Base-by-base conservation (phyloP, 2,329 filamentous ascomycete genomes). In the Incumbomyces lentus region DNA sequence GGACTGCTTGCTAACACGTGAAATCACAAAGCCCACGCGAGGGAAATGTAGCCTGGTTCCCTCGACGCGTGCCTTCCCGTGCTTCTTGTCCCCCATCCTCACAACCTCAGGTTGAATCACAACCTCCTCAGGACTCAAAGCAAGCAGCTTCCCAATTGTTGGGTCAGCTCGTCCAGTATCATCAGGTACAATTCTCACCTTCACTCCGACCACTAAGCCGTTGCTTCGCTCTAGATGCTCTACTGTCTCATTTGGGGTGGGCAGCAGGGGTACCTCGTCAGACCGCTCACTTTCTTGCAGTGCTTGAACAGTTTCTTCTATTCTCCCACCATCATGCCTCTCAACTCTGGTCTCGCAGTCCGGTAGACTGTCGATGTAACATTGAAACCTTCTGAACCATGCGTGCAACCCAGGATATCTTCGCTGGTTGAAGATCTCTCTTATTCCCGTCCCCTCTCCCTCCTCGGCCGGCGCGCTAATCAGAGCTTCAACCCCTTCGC, bases 271-370 rank as follows among this genome's bases (percentile, higher is more conserved):
- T 13, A 49, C 38, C 6, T 48, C 29, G 44, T 68, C 63, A 52
- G 62, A 63, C 44, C 70, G 55, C 17, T 70, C 61, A 34, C 65
- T 55, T 11, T 55, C 51, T 44, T 69, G 65, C 39, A 73, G 50
- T 43, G 66, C 63, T 49, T 68, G 60, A 26, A 53, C 32, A 12
- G 48, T 17, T 11, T 35, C 31, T 5, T 43, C 35, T 5, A 56
- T 30, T 2, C 49, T 41, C 4, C 6, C 17, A 5, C 40, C 30
- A 17, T 56, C 49, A 4, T 33, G 17, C 17, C 34, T 41, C 33
- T 55, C 50, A 18, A 55, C 22, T 38, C 51, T 44, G 11, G 50
- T 52, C 40, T 55, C 52, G 32, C 26, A 32, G 16, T 29, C 34
- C 5, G 54, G 51, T 14, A 53, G 38, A 16, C 30, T 29, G 2